A percentile compares a stretch with the other conserved stretches of the same genome.
Conservation (phyloP, 139 green algal species). For the Chlorella sp. region DNA sequence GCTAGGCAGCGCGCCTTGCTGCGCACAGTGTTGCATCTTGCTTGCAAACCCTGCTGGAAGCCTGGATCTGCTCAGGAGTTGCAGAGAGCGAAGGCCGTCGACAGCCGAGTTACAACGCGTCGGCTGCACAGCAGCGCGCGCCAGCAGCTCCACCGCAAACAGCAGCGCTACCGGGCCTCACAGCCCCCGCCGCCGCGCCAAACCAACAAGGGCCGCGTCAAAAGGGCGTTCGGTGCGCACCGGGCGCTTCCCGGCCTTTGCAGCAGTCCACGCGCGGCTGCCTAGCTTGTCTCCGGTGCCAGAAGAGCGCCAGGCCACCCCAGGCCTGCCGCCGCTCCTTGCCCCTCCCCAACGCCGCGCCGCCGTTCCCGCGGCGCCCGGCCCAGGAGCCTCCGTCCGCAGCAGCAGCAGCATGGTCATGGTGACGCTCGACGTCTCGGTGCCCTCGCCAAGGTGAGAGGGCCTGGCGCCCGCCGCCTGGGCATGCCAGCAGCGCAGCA, state of each 20-base stretch:
- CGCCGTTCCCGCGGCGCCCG: neutral
- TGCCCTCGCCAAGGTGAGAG: neutral
- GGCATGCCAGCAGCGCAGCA: neutral
- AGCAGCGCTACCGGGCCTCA: no score
- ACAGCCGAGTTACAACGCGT: no score
- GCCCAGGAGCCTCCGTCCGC: neutral
- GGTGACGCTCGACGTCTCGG: conserved; percentile 20
- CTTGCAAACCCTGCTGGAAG: no score
- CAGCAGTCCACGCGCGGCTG: neutral
- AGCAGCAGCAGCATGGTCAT: neutral
- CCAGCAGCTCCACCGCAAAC: no score
- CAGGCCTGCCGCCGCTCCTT: neutral
- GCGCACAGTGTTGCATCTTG: neutral
- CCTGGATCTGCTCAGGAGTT: no score
- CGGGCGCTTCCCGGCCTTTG: no score
- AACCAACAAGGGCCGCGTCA: neutral
- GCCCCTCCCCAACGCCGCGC: neutral
- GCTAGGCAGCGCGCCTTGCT: neutral
- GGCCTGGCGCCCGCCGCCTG: neutral
- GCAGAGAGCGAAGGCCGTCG: no score
- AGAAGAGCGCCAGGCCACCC: neutral
- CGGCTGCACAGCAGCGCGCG: no score
- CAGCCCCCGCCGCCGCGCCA: no score
- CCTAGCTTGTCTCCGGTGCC: neutral
- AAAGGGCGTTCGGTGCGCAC: no score